Base-by-base conservation (phyloP, 148 eudicot genomes). In the Linanthus parryae region DNA sequence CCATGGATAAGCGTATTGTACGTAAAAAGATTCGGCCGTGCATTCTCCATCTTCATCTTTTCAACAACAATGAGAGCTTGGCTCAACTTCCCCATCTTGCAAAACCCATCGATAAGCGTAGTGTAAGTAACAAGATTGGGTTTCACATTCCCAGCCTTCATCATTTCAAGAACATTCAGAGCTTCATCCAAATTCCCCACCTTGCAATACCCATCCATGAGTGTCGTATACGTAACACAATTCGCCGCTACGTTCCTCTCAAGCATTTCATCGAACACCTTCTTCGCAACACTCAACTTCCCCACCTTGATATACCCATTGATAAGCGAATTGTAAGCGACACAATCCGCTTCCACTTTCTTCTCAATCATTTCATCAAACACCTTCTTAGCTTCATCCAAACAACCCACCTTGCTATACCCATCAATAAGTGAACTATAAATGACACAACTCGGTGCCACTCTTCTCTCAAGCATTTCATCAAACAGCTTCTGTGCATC, bases 1-100 rank as follows among this genome's bases (percentile, higher is more conserved):
- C 97, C 92, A 76, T 80, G 75, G 20, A 90, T 66, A 61, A 90
- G 73, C 56, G 65, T 83, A 6, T 95, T 80, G 72, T 80, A 90
- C 38, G 97, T 78, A 31, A 90, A 51, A 19, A 76, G 58, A 62
- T 90, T 95, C 27, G 88, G 78, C 54, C 36, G 31, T 35, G 73
- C 55, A 42, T 76, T 69, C 58, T 70, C 73, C 66, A 56, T 11
- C 61, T 71, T 73, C 78, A 85, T 80, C 54, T 70, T 72, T 41
- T 69, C 80, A 56, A 80, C 48, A 55, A 80, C 62, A 70, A 59
- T 61, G 71, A 46, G 62, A 30, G 88, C 97, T 40, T 58, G 70
- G 65, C 80, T 77, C 52, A 85, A 68, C 52, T 72, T 73, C n/a
- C 53, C 71, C 52, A 68, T 56, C 73, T 77, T 85, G 73, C 81